phyloP scores from a whole-genome alignment of 2,329 filamentous ascomycete species.

The Didymella lethalis region DNA sequence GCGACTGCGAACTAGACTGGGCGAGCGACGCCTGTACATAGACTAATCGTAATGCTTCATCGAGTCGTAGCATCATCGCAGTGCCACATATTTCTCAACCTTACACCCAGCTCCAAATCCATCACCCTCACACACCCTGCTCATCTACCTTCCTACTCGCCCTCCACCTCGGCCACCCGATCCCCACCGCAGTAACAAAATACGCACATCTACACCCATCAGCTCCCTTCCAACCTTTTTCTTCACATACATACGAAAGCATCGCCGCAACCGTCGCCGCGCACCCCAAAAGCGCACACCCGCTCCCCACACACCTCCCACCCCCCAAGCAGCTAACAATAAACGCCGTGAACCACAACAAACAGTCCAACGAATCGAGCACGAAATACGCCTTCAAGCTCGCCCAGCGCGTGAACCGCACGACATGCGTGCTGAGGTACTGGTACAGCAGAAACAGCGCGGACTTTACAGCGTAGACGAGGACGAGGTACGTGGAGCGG shows the following conservation, averaged over 20 bases:
- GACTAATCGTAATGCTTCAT: neutral
- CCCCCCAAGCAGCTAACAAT: neutral
- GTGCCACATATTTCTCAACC: no score
- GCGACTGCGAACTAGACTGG: conserved; percentile 5
- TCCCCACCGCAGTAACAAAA: neutral
- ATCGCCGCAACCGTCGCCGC: conserved; percentile 10
- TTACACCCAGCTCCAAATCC: no score
- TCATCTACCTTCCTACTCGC: neutral
- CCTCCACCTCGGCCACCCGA: neutral
- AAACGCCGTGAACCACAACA: neutral
- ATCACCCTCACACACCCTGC: neutral
- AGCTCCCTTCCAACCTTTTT: no score
- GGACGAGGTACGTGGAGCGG: neutral
- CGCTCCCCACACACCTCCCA: neutral
- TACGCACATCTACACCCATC: neutral
- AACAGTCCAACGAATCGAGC: neutral
- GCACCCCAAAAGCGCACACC: conserved; percentile 14
- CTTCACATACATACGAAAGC: neutral
- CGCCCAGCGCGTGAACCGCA: neutral
- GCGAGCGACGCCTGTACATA: neutral
- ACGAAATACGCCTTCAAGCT: neutral
- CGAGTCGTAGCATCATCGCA: no score
- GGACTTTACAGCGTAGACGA: neutral
- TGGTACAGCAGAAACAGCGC: neutral
- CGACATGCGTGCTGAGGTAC: neutral